Conservation (phyloP, 73 alveolate genomes). For the Halteria grandinella region DNA sequence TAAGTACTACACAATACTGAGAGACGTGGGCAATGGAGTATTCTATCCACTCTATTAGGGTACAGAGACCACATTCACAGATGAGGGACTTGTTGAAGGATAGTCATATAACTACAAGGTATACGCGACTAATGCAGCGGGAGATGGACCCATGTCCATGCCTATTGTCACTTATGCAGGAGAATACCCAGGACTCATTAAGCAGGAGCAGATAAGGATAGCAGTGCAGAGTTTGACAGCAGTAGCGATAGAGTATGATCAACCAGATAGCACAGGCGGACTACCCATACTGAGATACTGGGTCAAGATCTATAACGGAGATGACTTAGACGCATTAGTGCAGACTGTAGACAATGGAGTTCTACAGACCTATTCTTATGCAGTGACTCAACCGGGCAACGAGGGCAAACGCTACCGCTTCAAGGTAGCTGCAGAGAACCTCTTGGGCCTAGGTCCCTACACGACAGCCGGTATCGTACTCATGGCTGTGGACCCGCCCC, state of each 20-base stretch:
- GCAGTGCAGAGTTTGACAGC: constrained; percentile 33
- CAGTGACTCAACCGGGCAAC: constrained; percentile 24
- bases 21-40: constrained; percentile 61
- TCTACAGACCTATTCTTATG: constrained; percentile 8
- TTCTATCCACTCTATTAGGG: constrained; percentile 56
- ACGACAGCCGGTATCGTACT: constrained; percentile 51
- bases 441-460: constrained; percentile 68
- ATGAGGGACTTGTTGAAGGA: constrained; percentile 45
- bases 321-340: constrained; percentile 45
- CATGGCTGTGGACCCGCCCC: constrained; percentile 73
- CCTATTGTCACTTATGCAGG: constrained; percentile 59
- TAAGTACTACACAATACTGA: constrained; percentile 23
- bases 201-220: constrained; percentile 6
- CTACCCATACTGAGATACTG: constrained; percentile 29
- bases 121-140: constrained; percentile 65
- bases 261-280: constrained; percentile 62
- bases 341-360: constrained; percentile 8
- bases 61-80: constrained; percentile 10
- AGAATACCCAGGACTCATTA: constrained; percentile 51
- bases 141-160: constrained; percentile 60
- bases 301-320: constrained; percentile 46
- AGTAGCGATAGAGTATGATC: constrained; percentile 56
- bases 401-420: constrained; percentile 72
- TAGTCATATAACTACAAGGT: constrained; percentile 63
- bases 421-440: constrained; percentile 71